Base-by-base conservation (phyloP, 768 basidiomycete genomes). In the Imleria badia region DNA sequence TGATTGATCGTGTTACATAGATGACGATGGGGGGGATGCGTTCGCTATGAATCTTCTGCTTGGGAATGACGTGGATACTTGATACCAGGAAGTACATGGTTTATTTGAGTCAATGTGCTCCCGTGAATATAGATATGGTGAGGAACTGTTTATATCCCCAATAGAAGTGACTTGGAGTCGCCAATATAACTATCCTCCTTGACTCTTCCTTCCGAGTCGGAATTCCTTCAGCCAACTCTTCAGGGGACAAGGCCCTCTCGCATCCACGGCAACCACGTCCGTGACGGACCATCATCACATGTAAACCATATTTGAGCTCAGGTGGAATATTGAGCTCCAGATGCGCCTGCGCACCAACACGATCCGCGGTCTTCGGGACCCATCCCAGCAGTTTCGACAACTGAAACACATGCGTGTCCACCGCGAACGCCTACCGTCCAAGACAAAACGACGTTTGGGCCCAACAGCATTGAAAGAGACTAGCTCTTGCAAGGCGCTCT, bases 361-460 rank as follows among this genome's bases (percentile, higher is more conserved):
- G 66, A 61, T 82, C 76, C 15, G 81, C 78, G 23, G 52, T 61
- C 48, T 60, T 45, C 4, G 76, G 76, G 19, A 76, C 73, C 76
- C 76, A 77, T 5, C 73, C 74, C 19, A 68, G 45, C 48, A 84
- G 52, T 48, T 71, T 79, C 65, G 76, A 77, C 51, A 84, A 64
- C 14, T 83, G 73, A 60, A 77, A 85, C 23, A 86, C 78, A 56
- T 85, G 83, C 9, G 84, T 86, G 55, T 86, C 84, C 45, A 86
- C 84, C 1, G 84, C 81, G 53, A 85, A 85, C 0, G 81, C 80
- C 42, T 80, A 73, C 17, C 84, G 72, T 6, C 79, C 82, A 8
- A 86, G 72, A 57, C 81, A 83, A 64, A 85, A 83, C 22, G 84
- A 83, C 1, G 83, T 67, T 85, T 85, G 1, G 81, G 83, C 2